A percentile compares a stretch with the other conserved stretches of the same genome.
These are phyloP conservation scores for Raddia guianensis DNA, from an alignment of 176 grass and related monocot species.

Conservation along the genomic window DNA sequence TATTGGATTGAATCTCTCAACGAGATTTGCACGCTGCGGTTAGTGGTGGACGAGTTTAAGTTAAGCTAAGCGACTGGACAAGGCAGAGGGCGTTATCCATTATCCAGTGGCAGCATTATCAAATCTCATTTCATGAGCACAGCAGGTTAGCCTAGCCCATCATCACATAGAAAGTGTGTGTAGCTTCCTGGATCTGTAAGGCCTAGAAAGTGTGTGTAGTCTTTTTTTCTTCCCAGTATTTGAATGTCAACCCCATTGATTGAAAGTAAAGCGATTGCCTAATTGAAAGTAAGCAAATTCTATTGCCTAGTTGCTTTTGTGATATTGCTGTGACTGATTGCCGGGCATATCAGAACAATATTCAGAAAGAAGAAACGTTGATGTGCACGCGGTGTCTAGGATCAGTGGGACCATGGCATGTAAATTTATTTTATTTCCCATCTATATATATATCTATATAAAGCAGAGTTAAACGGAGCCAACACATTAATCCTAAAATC, in stretches of 20 bases:
- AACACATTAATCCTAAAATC: too few relatives aligned
- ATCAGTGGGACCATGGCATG: background rate
- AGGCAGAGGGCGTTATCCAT: too few relatives aligned
- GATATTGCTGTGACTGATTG: background rate
- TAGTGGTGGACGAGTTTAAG: background rate
- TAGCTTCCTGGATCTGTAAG: conserved; percentile 29
- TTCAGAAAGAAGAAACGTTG: background rate
- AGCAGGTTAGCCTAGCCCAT: background rate
- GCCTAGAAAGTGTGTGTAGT: background rate
- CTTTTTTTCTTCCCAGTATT: background rate
- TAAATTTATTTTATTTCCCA: too few relatives aligned
- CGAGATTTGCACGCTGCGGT: conserved; percentile 26
- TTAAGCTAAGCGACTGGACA: conserved; percentile 42
- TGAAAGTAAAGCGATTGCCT: background rate
- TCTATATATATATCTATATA: too few relatives aligned
- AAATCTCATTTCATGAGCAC: background rate
- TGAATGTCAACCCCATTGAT: background rate
- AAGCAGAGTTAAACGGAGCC: too few relatives aligned
- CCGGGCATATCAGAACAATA: background rate
- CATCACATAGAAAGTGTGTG: conserved; percentile 42
- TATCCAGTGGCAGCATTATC: conserved; percentile 8
- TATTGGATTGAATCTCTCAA: background rate
- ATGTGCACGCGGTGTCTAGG: background rate
- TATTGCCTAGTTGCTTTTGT: too few relatives aligned
- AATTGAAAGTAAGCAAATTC: background rate